These are phyloP conservation scores for Geosmithia putterillii DNA, from an alignment of 2,329 filamentous ascomycete species.

Conservation along the genomic window DNA sequence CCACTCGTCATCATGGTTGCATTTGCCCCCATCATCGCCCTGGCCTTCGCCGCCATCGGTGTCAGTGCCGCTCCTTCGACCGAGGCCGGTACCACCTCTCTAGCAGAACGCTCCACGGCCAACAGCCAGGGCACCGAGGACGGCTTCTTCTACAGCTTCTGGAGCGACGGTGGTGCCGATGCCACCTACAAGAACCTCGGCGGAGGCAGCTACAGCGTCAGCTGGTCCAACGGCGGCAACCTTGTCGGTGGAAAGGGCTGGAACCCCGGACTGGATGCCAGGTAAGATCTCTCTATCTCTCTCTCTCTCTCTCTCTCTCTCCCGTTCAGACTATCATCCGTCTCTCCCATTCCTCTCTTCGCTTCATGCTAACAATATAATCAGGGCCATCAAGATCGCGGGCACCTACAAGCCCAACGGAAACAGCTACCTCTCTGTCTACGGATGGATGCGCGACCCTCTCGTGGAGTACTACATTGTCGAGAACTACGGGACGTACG, in stretches of 20 bases:
- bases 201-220: slow-evolving; percentile 28
- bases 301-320: neutral
- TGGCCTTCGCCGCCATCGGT: slow-evolving; percentile 7
- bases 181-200: slow-evolving; percentile 32
- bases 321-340: too few relatives aligned
- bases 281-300: slow-evolving; percentile 20
- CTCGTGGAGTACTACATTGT: slow-evolving; percentile 21
- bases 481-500: slow-evolving; percentile 23
- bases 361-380: slow-evolving; percentile 7
- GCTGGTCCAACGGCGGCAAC: slow-evolving; percentile 34
- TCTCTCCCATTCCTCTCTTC: neutral
- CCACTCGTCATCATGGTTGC: neutral
- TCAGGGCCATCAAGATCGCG: slow-evolving; percentile 22
- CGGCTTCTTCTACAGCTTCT: slow-evolving; percentile 36
- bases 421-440: slow-evolving; percentile 17
- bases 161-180: slow-evolving; percentile 29
- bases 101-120: slow-evolving; percentile 15
- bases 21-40: neutral
- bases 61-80: slow-evolving; percentile 8
- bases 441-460: slow-evolving; percentile 20
- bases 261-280: slow-evolving; percentile 31
- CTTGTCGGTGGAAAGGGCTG: slow-evolving; percentile 48
- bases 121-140: slow-evolving; percentile 20
- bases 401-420: slow-evolving; percentile 18
- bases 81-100: slow-evolving; percentile 12